These are phyloP conservation scores for Aspergillus ochraceoroseus DNA, from an alignment of 2,329 filamentous ascomycete species.

Conservation along the genomic window DNA sequence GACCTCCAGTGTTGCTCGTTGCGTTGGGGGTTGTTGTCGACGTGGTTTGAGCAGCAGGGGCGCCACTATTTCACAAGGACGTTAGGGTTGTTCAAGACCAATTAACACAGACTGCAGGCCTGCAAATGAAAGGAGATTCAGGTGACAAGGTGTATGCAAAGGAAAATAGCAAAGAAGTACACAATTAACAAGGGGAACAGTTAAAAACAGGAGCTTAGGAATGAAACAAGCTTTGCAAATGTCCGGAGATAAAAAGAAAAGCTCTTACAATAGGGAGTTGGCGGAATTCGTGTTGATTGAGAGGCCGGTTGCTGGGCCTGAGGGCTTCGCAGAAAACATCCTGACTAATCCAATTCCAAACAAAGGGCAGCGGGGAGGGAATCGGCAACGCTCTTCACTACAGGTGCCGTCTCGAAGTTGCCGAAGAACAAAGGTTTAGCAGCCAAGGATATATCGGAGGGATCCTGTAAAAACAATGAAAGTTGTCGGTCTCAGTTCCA, in stretches of 20 bases:
- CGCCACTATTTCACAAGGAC: constrained; percentile 25
- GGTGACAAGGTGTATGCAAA: background rate
- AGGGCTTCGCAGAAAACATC: constrained; percentile 39
- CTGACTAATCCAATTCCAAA: background rate
- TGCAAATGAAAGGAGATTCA: background rate
- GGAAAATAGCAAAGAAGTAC: too few species aligned
- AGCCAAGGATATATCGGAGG: constrained; percentile 2
- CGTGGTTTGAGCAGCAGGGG: constrained; percentile 28
- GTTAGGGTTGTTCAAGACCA: constrained; percentile 9
- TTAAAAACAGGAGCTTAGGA: too few species aligned
- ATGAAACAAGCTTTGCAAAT: too few species aligned
- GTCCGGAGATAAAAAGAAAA: too few species aligned
- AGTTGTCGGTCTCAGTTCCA: background rate
- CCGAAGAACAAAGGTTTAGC: background rate
- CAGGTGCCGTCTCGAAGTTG: constrained; percentile 1
- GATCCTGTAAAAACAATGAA: constrained; percentile 5
- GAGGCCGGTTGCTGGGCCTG: constrained; percentile 37
- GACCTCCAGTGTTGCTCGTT: constrained; percentile 27
- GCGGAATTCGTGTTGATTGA: constrained; percentile 52
- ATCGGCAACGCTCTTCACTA: background rate
- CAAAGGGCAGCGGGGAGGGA: too few species aligned
- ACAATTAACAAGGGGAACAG: too few species aligned
- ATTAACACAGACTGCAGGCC: too few species aligned
- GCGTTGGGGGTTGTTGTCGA: constrained; percentile 28
- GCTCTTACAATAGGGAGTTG: constrained; percentile 47